Conservation (phyloP, 176 grass and related monocot species). For the Hsuehochloa calcarea region DNA sequence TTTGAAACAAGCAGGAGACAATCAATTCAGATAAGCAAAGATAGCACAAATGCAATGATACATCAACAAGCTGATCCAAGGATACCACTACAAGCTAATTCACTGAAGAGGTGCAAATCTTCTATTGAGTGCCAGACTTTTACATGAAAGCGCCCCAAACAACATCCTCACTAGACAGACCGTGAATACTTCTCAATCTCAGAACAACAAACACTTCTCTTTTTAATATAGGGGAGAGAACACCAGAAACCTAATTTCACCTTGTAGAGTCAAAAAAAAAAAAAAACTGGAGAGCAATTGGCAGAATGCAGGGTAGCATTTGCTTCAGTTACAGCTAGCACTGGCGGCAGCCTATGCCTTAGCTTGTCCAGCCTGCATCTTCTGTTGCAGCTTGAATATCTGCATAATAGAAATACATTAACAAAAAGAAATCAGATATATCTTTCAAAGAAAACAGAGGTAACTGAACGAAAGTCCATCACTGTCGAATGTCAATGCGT, state of each 20-base stretch:
- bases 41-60: conserved; percentile 2
- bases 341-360: conserved; percentile 48
- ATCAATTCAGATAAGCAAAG: neutral
- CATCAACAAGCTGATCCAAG: neutral
- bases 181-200: neutral
- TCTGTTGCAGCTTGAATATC: conserved; percentile 93
- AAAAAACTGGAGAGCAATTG: neutral
- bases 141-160: neutral
- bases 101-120: neutral
- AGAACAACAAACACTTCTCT: neutral
- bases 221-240: neutral
- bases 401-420: conserved; percentile 26
- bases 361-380: conserved; percentile 72
- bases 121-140: neutral
- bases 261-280: neutral
- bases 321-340: neutral
- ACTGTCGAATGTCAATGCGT: neutral
- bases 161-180: neutral
- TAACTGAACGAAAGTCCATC: neutral
- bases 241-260: neutral
- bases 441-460: neutral
- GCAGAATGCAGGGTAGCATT: neutral
- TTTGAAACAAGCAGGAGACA: neutral
- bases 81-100: conserved; percentile 1
- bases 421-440: conserved; percentile 20